Evolutionary conservation across 495 filamentous ascomycete species (phyloP).

Genomic region (Evansstolkia leycettana): DNA sequence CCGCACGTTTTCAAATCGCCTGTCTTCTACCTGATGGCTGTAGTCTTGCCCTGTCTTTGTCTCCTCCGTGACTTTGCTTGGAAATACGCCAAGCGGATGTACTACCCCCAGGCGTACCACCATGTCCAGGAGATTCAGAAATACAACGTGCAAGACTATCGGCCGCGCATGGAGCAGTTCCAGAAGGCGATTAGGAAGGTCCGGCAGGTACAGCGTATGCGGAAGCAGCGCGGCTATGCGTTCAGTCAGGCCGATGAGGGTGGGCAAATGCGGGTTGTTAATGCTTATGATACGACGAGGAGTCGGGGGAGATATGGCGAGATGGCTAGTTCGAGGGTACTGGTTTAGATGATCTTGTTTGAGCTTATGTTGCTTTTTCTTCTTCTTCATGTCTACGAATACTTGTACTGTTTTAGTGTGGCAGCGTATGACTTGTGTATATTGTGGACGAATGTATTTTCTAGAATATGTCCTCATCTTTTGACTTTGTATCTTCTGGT

Average conservation of each 20-base stretch:
- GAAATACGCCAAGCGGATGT: conserved; percentile 91
- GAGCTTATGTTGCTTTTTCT: conserved; percentile 8
- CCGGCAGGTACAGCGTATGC: conserved; percentile 96
- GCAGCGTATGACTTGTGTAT: background rate
- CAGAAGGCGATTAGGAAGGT: conserved; percentile 99
- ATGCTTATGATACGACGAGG: conserved; percentile 94
- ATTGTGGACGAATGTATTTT: background rate
- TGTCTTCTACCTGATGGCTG: conserved; percentile 77
- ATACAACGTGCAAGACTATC: conserved; percentile 98
- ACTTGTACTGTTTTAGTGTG: conserved; percentile 1
- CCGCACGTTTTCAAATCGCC: conserved; percentile 69
- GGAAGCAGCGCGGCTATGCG: conserved; percentile 95
- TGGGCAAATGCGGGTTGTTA: conserved; percentile 65
- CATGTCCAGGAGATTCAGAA: conserved; percentile 99
- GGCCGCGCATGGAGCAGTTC: conserved; percentile 99
- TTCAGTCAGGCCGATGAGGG: conserved; percentile 97
- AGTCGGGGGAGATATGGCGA: conserved; percentile 89
- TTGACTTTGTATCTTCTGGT: too few species aligned
- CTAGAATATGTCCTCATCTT: too few species aligned
- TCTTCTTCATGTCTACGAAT: conserved; percentile 6
- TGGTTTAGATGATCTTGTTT: conserved; percentile 25
- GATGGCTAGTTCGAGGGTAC: conserved; percentile 65
- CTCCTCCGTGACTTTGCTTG: conserved; percentile 77
- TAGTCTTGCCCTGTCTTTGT: conserved; percentile 71
- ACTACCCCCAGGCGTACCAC: conserved; percentile 89